phyloP scores from a whole-genome alignment of 176 grass and related monocot species.

The Bromus sterilis region DNA sequence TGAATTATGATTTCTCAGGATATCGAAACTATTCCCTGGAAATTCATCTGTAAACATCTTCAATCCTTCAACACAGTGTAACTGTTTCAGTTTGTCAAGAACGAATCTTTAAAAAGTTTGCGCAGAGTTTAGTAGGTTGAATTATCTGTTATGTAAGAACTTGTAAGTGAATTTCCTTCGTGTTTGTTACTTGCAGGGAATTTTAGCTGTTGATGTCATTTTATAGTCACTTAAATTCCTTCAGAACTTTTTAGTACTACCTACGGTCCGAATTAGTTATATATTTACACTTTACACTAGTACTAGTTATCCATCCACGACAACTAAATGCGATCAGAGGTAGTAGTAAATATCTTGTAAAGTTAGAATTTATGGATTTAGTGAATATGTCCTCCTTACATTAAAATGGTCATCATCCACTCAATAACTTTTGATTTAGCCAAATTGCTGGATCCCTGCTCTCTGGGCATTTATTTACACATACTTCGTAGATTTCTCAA shows the following conservation, averaged over 20 bases:
- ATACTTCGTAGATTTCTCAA: background rate
- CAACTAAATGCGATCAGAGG: too few species aligned
- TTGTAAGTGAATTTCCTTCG: constrained; percentile 2
- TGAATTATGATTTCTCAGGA: background rate
- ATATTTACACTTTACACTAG: too few species aligned
- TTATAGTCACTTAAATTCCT: constrained; percentile 14
- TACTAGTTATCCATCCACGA: too few species aligned
- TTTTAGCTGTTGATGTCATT: constrained; percentile 49
- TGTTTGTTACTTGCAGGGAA: constrained; percentile 21
- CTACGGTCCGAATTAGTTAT: too few species aligned
- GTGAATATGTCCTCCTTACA: constrained; percentile 29
- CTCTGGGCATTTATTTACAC: background rate
- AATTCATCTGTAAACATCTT: constrained; percentile 3
- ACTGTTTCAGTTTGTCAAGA: background rate
- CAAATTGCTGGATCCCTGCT: background rate
- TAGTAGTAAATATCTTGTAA: constrained; percentile 34
- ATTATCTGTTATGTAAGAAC: background rate
- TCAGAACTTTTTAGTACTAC: constrained; percentile 15
- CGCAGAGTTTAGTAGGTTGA: background rate
- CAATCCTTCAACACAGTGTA: background rate
- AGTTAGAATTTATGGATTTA: constrained; percentile 27
- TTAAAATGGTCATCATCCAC: constrained; percentile 5
- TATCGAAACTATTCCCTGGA: background rate
- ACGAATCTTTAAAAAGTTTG: background rate
- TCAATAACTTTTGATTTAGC: constrained; percentile 19